phyloP scores from a whole-genome alignment of 345 rosid species.

The Hirschfeldia incana region DNA sequence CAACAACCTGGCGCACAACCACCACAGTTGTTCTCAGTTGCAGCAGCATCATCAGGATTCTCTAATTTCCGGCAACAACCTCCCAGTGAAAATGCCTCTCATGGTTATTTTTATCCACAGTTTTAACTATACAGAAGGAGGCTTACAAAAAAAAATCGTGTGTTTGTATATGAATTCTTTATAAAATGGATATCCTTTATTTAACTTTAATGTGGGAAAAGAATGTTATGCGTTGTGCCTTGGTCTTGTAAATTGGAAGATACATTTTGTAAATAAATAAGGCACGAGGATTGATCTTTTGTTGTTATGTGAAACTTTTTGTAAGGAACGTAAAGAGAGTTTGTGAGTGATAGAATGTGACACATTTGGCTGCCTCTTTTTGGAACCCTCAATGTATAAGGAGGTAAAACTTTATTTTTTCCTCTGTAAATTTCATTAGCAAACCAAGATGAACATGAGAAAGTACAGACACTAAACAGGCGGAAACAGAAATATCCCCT shows the following conservation, averaged over 20 bases:
- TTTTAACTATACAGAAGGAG: slow-evolving; percentile 19
- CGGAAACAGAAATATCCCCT: background rate
- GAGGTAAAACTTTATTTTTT: too few species aligned
- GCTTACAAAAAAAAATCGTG: background rate
- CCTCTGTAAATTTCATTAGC: background rate
- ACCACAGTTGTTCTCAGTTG: slow-evolving; percentile 34
- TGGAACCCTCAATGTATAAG: background rate
- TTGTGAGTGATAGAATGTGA: too few species aligned
- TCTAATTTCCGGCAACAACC: slow-evolving; percentile 42
- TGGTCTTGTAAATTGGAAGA: slow-evolving; percentile 18
- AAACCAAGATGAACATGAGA: background rate
- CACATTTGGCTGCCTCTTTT: too few species aligned
- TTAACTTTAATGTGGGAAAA: background rate
- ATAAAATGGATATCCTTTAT: background rate
- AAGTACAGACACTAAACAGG: background rate
- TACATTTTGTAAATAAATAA: background rate
- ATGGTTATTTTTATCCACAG: slow-evolving; percentile 34
- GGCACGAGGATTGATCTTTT: background rate
- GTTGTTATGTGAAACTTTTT: slow-evolving; percentile 6
- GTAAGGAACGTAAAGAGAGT: too few species aligned
- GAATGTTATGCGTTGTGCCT: background rate
- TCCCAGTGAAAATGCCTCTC: slow-evolving; percentile 27
- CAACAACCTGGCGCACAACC: slow-evolving; percentile 23
- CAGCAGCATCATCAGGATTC: slow-evolving; percentile 49
- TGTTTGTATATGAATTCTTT: background rate